Evolutionary conservation across 805 yeast species (phyloP).

Genomic region (Candida pini): DNA sequence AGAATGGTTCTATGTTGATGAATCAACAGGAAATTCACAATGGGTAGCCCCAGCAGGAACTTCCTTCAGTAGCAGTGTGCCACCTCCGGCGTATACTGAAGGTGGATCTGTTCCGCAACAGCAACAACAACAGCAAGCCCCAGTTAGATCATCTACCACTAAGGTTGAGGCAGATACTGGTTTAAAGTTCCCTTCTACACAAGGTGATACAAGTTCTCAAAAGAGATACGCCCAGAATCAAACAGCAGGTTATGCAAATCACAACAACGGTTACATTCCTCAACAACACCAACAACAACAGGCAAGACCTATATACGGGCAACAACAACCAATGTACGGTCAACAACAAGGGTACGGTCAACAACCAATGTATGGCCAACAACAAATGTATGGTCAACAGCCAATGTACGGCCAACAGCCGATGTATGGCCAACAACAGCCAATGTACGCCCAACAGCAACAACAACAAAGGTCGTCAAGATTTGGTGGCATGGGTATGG

Average conservation of each 20-base stretch:
- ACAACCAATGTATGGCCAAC: conserved; percentile 13
- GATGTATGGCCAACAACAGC: conserved; percentile 14
- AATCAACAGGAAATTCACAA: conserved; percentile 68
- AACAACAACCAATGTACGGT: conserved; percentile 10
- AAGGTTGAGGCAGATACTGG: conserved; percentile 1
- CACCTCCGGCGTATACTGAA: conserved; percentile 34
- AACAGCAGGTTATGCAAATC: conserved; percentile 1
- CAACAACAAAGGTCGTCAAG: conserved; percentile 15
- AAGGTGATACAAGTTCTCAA: not conserved
- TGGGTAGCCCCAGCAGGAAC: conserved; percentile 84
- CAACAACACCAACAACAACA: conserved; percentile 9
- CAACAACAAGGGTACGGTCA: conserved; percentile 16
- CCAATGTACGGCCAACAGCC: conserved; percentile 11
- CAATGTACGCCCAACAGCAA: conserved; percentile 6
- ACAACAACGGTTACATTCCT: conserved; percentile 3
- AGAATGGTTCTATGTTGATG: conserved; percentile 75
- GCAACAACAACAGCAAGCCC: not conserved
- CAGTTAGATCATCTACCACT: not conserved
- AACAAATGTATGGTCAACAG: conserved; percentile 8
- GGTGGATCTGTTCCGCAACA: not conserved
- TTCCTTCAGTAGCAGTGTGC: conserved; percentile 29
- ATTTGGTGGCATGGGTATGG: conserved; percentile 24
- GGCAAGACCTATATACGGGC: conserved; percentile 5
- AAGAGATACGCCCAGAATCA: not conserved
- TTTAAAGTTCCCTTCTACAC: conserved; percentile 8